A percentile compares a stretch with the other conserved stretches of the same genome.
These are phyloP conservation scores for Cubamyces sp. DNA, from an alignment of 768 basidiomycete species.

Conservation along the genomic window DNA sequence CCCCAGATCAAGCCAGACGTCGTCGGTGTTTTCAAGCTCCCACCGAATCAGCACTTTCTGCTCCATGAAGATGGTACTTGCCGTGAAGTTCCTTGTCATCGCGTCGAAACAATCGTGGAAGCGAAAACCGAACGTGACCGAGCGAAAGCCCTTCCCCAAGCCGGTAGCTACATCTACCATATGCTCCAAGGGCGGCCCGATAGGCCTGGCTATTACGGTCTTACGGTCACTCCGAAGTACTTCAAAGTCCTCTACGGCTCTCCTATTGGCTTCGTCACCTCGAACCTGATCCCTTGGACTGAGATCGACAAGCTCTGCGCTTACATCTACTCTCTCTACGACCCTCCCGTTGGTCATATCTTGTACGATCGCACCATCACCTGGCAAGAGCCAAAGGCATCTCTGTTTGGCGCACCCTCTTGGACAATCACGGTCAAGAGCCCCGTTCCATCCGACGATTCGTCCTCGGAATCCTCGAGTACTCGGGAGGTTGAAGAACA, in stretches of 20 bases:
- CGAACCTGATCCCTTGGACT: neutral
- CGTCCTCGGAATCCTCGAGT: too few species aligned
- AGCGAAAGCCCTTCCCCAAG: neutral
- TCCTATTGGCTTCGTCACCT: neutral
- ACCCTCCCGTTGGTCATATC: slow-evolving; percentile 1
- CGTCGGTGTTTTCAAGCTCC: neutral
- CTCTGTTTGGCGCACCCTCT: too few species aligned
- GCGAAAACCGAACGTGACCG: neutral
- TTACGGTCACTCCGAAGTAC: neutral
- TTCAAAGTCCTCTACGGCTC: slow-evolving; percentile 10
- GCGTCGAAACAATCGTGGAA: neutral
- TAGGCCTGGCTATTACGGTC: neutral
- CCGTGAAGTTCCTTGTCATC: neutral
- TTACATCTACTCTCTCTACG: slow-evolving; percentile 8
- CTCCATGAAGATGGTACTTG: neutral
- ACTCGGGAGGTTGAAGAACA: too few species aligned
- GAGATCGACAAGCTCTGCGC: neutral
- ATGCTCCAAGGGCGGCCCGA: slow-evolving; percentile 7
- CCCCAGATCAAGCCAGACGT: neutral
- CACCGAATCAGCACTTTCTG: neutral
- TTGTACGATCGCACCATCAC: slow-evolving; percentile 3
- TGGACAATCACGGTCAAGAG: too few species aligned
- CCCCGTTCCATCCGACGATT: too few species aligned
- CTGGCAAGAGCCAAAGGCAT: neutral
- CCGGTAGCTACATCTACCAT: neutral